These are phyloP conservation scores for Exophiala calicioides DNA, from an alignment of 2,329 filamentous ascomycete species.

Conservation along the genomic window DNA sequence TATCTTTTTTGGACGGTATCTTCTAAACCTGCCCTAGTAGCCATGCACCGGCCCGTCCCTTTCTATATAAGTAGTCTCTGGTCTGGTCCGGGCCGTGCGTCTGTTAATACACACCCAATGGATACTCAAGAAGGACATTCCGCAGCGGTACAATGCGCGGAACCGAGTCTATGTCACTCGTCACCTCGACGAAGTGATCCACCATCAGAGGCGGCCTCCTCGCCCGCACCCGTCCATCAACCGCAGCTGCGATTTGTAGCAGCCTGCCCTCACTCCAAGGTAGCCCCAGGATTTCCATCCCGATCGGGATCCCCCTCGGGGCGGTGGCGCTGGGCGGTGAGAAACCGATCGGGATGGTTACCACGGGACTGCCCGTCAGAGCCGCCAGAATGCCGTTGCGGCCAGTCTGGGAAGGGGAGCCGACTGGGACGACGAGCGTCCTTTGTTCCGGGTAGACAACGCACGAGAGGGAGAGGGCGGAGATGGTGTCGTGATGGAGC, in stretches of 20 bases:
- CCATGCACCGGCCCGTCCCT: not conserved
- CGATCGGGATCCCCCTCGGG: constrained; percentile 61
- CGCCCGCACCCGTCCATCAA: constrained; percentile 50
- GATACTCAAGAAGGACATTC: constrained; percentile 27
- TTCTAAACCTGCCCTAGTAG: too few species aligned
- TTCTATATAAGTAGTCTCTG: too few species aligned
- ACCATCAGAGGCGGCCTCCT: constrained; percentile 47
- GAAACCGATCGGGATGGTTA: constrained; percentile 51
- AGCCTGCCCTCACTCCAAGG: constrained; percentile 58
- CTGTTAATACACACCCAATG: constrained; percentile 25
- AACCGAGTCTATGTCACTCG: constrained; percentile 10
- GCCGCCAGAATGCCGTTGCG: constrained; percentile 61
- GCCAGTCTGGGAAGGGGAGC: constrained; percentile 58
- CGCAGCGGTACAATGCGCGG: constrained; percentile 19
- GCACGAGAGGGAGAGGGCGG: constrained; percentile 53
- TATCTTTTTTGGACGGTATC: too few species aligned
- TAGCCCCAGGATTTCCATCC: constrained; percentile 63
- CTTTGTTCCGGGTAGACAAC: constrained; percentile 66
- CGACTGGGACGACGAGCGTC: constrained; percentile 62
- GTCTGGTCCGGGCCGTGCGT: too few species aligned
- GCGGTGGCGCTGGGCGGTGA: constrained; percentile 52
- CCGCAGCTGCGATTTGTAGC: constrained; percentile 54
- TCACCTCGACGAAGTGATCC: constrained; percentile 23
- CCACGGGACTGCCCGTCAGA: constrained; percentile 55
- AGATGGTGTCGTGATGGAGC: constrained; percentile 56